Evolutionary conservation across 176 grass and related monocot genomes (phyloP).

Genomic region (Triticum aestivum): DNA sequence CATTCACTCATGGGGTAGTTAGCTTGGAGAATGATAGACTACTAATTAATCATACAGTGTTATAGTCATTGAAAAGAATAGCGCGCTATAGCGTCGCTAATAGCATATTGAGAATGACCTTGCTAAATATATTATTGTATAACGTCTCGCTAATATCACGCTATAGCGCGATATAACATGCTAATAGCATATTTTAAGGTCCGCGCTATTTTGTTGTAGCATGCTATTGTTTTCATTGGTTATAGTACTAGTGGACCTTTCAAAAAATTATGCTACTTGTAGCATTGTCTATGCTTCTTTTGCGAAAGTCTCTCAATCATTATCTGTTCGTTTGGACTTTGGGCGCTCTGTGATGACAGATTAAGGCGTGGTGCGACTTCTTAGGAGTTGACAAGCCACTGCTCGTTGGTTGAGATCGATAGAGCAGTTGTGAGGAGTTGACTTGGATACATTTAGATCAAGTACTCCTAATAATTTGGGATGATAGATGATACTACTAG

Average conservation of each 20-base stretch:
- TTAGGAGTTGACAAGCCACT: neutral
- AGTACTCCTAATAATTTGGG: neutral
- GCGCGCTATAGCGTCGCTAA: too few species aligned
- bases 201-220: too few species aligned
- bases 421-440: neutral
- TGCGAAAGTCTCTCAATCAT: conserved; percentile 5
- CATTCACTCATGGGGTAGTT: neutral
- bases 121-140: too few species aligned
- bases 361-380: neutral
- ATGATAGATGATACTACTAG: neutral
- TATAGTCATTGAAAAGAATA: too few species aligned
- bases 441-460: neutral
- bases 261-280: neutral
- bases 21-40: neutral
- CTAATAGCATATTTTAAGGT: too few species aligned
- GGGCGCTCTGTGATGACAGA: neutral
- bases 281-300: too few species aligned
- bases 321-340: conserved; percentile 1
- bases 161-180: too few species aligned
- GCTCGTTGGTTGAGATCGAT: neutral
- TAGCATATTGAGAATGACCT: too few species aligned
- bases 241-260: neutral
- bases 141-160: too few species aligned
- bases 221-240: too few species aligned
- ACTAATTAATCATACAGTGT: neutral